Percentiles rank a stretch among this genome's conserved stretches.
Evolutionary conservation across 345 rosid species (phyloP).

Genomic region (Mallotus nudiflorus): DNA sequence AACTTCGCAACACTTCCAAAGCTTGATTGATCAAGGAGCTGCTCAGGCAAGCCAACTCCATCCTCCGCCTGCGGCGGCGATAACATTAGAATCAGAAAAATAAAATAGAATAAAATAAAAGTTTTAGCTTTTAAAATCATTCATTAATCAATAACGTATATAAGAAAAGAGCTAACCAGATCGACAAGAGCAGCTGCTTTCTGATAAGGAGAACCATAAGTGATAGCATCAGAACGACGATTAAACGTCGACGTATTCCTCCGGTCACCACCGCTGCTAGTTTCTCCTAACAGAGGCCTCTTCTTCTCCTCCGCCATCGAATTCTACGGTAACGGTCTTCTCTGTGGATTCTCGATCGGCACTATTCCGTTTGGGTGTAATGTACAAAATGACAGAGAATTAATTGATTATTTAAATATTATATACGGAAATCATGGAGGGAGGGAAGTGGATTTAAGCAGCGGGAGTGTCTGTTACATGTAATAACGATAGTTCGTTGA

Average conservation of each 20-base stretch:
- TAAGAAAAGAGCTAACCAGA: constrained; percentile 52
- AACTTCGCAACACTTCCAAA: constrained; percentile 60
- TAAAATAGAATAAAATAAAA: no score
- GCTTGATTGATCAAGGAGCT: constrained; percentile 70
- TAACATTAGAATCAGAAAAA: no score
- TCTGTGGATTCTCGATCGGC: no score
- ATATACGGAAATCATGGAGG: no score
- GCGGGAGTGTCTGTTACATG: no score
- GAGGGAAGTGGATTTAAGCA: no score
- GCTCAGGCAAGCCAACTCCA: constrained; percentile 87
- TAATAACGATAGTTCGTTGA: no score
- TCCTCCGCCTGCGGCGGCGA: constrained; percentile 95
- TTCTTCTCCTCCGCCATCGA: constrained; percentile 30
- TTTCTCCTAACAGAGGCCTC: constrained; percentile 55
- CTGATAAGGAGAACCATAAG: constrained; percentile 73
- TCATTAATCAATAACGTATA: no score
- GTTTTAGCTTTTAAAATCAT: constrained; percentile 15
- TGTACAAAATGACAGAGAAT: no score
- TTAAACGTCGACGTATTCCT: constrained; percentile 20
- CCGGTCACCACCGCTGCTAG: constrained; percentile 27
- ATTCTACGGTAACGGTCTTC: no score
- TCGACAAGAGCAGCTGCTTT: constrained; percentile 99
- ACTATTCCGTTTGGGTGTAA: no score
- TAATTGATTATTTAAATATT: no score
- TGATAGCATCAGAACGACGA: constrained; percentile 75